Conservation (phyloP, 371 early-diverging fungal species). For the Zychaea mexicana region DNA sequence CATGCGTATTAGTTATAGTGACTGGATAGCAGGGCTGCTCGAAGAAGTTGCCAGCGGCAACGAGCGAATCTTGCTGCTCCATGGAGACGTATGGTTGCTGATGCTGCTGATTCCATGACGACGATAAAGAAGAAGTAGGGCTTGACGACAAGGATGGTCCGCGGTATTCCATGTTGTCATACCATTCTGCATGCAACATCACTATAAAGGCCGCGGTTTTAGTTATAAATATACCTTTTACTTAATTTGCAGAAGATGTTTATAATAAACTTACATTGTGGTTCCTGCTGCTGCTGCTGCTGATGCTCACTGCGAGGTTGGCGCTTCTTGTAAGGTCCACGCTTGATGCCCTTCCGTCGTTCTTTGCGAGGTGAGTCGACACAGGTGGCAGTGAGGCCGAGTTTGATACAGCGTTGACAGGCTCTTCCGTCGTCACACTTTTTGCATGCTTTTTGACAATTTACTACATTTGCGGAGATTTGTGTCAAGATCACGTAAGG, state of each 20-base stretch:
- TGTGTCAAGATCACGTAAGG: not conserved
- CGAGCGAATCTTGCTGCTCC: not conserved
- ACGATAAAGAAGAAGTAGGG: not conserved
- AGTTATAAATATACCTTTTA: not conserved
- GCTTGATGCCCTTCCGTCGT: constrained; percentile 75
- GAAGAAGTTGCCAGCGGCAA: not conserved
- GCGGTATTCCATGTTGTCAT: not conserved
- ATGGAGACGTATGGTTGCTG: not conserved
- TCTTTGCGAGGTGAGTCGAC: constrained; percentile 78
- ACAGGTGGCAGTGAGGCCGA: constrained; percentile 70
- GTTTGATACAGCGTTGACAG: constrained; percentile 78
- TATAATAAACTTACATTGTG: not conserved
- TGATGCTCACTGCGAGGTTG: constrained; percentile 10
- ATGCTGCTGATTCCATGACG: constrained; percentile 1
- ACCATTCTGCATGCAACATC: not conserved
- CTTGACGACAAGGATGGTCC: not conserved
- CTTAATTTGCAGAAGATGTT: not conserved
- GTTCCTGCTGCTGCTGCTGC: not conserved
- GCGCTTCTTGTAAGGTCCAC: constrained; percentile 75
- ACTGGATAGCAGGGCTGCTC: not conserved
- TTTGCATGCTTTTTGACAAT: constrained; percentile 89
- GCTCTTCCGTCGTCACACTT: constrained; percentile 86
- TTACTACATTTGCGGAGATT: constrained; percentile 43
- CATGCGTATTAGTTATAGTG: too few relatives aligned
- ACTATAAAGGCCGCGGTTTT: not conserved